Base-by-base conservation (phyloP, 257 asterid genomes). In the Nicotiana knightiana region DNA sequence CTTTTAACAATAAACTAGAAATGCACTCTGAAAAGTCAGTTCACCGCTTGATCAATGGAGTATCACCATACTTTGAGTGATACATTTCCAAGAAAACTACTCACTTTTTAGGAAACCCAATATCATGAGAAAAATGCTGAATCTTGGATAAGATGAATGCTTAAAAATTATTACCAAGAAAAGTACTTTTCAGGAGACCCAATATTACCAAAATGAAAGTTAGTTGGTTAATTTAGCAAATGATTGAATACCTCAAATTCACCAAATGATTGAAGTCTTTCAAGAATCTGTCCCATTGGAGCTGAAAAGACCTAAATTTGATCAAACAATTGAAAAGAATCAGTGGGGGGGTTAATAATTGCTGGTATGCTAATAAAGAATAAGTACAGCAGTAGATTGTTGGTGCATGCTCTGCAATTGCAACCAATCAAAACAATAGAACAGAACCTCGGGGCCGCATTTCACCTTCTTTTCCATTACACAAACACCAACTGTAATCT, bases 391-490 rank as follows among this genome's bases (percentile, higher is more conserved):
- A 35, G 4, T 55, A 8, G 17, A 55, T 16, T 83, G 35, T 11
- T 11, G 54, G 71, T 89, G 91, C 91, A 88, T 87, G 83, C 54
- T 78, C 3, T 59, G 82, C 21, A 82, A 76, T 43, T 68, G 83
- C 82, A 79, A 81, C 81, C 84, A 86, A 35, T 43, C 37, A 79
- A 70, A 81, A 77, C 85, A 84, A 90, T 24, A 87, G 82, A 88
- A 89, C 88, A 85, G 92, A 92, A 93, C 97, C 97, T 92, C 97
- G 91, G 93, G 88, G 95, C 97, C 97, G 93, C 97, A 93, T 90
- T 92, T 95, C 99, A 93, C 99, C 99, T 95, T 93, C 98, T 93
- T 95, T 95, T 95, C 99, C 98, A 95, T 90, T 85, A 95, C 99
- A 84, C 99, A 95, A 67, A 95, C 98, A 83, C 99, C 99, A 67